A percentile compares a stretch with the other conserved stretches of the same genome.
Evolutionary conservation across 306 rosid genomes (phyloP).

Genomic region (Betula pendula): DNA sequence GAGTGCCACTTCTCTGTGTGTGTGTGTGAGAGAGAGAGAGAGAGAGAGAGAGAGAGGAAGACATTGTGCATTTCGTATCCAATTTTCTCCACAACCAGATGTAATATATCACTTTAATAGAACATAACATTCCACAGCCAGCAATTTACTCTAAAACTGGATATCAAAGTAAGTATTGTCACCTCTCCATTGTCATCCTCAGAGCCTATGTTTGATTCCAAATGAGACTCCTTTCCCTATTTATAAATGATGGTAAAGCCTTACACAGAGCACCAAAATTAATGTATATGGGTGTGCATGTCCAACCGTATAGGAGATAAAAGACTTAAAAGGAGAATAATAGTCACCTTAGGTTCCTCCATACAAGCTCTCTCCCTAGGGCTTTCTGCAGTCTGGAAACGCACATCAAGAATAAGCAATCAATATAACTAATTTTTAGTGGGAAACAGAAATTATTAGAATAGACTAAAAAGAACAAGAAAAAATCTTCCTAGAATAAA

Average conservation of each 20-base stretch:
- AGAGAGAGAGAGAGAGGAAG: background rate
- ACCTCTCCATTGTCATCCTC: slow-evolving; percentile 29
- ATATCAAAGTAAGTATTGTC: background rate
- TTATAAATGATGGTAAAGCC: background rate
- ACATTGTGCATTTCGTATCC: background rate
- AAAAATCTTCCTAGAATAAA: background rate
- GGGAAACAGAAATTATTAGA: background rate
- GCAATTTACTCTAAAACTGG: background rate
- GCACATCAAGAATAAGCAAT: slow-evolving; percentile 3
- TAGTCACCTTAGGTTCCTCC: slow-evolving; percentile 25
- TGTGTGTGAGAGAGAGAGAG: background rate
- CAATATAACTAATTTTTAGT: background rate
- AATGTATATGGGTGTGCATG: too few relatives aligned
- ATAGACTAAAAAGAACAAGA: background rate
- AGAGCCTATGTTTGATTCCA: slow-evolving; percentile 1
- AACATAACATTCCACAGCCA: background rate
- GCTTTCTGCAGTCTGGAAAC: slow-evolving; percentile 5
- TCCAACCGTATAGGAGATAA: background rate
- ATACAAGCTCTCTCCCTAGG: background rate
- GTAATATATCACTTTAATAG: background rate
- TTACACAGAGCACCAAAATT: too few relatives aligned
- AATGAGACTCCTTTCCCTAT: slow-evolving; percentile 9
- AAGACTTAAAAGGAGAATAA: background rate
- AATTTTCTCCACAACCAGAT: slow-evolving; percentile 3
- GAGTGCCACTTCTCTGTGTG: background rate